These are phyloP conservation scores for Arthrobotrys megalospora DNA, from an alignment of 2,329 filamentous ascomycete genomes.

Conservation along the genomic window DNA sequence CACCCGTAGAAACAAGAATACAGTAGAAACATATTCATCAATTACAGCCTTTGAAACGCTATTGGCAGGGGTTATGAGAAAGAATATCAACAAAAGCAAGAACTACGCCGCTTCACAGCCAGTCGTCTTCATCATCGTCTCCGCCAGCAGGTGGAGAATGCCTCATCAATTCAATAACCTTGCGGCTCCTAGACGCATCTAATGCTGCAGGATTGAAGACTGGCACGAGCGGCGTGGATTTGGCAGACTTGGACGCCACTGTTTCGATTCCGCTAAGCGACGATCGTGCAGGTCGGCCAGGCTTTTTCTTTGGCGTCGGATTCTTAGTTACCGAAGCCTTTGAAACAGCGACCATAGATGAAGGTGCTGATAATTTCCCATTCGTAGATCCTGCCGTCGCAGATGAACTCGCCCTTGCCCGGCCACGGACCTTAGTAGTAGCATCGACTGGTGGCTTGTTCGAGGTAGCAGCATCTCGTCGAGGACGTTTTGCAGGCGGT, in stretches of 20 bases:
- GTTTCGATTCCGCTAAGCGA: slow-evolving; percentile 29
- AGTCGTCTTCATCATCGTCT: slow-evolving; percentile 50
- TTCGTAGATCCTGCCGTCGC: slow-evolving; percentile 24
- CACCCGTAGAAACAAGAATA: neutral
- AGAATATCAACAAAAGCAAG: neutral
- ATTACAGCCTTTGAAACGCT: neutral
- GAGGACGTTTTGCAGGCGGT: slow-evolving; percentile 38
- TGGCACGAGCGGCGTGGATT: slow-evolving; percentile 12
- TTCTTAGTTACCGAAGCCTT: neutral
- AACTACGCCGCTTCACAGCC: slow-evolving; percentile 21
- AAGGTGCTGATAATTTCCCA: neutral
- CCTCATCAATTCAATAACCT: slow-evolving; percentile 49
- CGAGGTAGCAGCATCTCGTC: slow-evolving; percentile 17
- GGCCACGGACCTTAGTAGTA: slow-evolving; percentile 25
- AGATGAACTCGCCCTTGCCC: slow-evolving; percentile 32
- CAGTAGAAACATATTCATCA: neutral
- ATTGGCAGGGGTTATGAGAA: neutral
- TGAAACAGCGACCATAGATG: neutral
- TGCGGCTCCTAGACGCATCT: slow-evolving; percentile 57
- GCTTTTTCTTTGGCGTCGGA: slow-evolving; percentile 41
- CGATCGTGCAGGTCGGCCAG: slow-evolving; percentile 33
- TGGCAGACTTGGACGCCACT: slow-evolving; percentile 3
- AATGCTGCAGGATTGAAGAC: slow-evolving; percentile 43
- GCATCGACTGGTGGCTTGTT: slow-evolving; percentile 28
- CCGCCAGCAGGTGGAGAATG: slow-evolving; percentile 37